Evolutionary conservation across 371 early-diverging fungal species (phyloP).

Genomic region (Fennellomyces sp.): DNA sequence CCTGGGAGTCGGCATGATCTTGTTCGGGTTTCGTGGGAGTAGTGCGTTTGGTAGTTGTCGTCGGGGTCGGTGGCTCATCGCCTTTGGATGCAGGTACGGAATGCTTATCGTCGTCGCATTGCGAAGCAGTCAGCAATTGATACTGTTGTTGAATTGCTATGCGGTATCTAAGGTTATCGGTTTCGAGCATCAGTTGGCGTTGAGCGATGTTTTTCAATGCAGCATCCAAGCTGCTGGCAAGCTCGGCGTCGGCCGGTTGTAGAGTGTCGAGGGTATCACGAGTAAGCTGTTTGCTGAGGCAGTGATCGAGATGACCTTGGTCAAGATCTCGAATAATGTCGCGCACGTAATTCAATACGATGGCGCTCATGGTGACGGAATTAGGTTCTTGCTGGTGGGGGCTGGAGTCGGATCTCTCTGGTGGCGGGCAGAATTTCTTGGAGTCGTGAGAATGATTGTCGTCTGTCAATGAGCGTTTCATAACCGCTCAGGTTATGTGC

Average conservation of each 20-base stretch:
- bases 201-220: slow-evolving; percentile 42
- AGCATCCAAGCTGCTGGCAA: slow-evolving; percentile 23
- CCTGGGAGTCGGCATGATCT: not conserved
- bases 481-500: slow-evolving; percentile 24
- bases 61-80: not conserved
- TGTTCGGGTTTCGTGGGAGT: not conserved
- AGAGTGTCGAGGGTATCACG: slow-evolving; percentile 16
- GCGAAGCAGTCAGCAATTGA: slow-evolving; percentile 26
- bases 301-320: slow-evolving; percentile 41
- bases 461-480: slow-evolving; percentile 33
- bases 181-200: slow-evolving; percentile 38
- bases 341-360: slow-evolving; percentile 30
- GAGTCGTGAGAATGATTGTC: slow-evolving; percentile 11
- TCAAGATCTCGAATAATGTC: slow-evolving; percentile 40
- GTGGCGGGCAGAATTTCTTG: slow-evolving; percentile 11
- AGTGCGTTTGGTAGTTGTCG: not conserved
- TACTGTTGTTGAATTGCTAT: slow-evolving; percentile 48
- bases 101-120: slow-evolving; percentile 3
- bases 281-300: slow-evolving; percentile 26
- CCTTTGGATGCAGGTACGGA: not conserved
- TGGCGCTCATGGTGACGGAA: slow-evolving; percentile 17
- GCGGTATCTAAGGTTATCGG: slow-evolving; percentile 44
- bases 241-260: slow-evolving; percentile 15
- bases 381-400: slow-evolving; percentile 9
- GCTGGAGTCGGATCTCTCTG: not conserved